Evolutionary conservation across 148 eudicot genomes (phyloP).

Genomic region (Spergularia marina): DNA sequence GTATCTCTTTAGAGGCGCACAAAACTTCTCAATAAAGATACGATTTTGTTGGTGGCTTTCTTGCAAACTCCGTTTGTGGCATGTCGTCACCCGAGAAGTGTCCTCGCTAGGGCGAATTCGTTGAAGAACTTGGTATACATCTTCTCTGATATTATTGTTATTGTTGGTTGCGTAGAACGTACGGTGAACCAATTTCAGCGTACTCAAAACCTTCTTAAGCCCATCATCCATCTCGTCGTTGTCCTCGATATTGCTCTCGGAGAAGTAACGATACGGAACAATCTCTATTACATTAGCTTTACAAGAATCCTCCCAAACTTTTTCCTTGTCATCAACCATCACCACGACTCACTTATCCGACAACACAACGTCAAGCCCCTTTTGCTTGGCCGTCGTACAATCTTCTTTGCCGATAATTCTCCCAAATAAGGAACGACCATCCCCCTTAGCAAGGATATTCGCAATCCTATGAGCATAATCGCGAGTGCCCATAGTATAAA

Average conservation of each 20-base stretch:
- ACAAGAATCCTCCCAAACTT: neutral
- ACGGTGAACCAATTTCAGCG: neutral
- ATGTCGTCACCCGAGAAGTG: no score
- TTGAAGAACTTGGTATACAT: neutral
- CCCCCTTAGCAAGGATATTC: neutral
- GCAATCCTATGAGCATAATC: conserved; percentile 1
- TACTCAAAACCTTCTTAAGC: neutral
- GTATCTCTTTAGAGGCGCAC: no score
- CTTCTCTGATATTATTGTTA: neutral
- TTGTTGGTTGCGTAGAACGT: neutral
- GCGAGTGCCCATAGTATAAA: neutral
- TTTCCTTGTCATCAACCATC: conserved; percentile 9
- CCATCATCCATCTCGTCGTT: neutral
- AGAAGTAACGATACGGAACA: neutral
- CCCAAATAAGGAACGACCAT: neutral
- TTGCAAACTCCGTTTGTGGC: no score
- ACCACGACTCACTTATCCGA: neutral
- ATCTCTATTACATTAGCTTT: neutral
- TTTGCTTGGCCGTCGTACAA: neutral
- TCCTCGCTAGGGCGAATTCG: neutral
- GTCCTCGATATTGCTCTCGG: neutral
- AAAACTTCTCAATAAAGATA: no score
- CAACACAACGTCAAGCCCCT: conserved; percentile 10
- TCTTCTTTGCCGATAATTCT: conserved; percentile 7
- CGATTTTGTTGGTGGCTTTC: no score